Evolutionary conservation across 192 early-diverging fungal species (phyloP).

Genomic region (Backusella macrospora): DNA sequence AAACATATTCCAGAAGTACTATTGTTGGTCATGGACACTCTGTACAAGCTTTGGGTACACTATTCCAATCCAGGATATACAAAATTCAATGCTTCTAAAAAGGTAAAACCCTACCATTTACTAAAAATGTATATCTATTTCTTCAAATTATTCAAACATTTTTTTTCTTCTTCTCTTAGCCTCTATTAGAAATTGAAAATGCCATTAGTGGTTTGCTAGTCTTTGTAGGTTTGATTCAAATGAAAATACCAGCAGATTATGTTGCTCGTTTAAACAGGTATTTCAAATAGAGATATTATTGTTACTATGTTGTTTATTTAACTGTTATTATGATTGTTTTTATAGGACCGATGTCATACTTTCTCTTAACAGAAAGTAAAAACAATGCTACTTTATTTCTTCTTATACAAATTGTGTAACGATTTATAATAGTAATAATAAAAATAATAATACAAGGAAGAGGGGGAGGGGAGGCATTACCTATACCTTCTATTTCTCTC

Average conservation of each 20-base stretch:
- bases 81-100: neutral
- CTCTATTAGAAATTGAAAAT: neutral
- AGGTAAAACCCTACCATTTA: neutral
- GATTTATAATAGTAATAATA: too few species aligned
- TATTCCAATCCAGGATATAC: neutral
- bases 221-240: conserved; percentile 5
- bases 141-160: neutral
- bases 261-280: neutral
- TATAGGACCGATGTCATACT: neutral
- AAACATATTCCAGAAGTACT: conserved; percentile 15
- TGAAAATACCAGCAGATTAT: conserved; percentile 3
- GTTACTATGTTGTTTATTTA: too few species aligned
- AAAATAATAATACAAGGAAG: too few species aligned
- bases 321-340: too few species aligned
- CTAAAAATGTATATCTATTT: neutral
- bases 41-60: neutral
- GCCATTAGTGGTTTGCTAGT: neutral
- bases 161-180: conserved; percentile 4
- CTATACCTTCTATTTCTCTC: too few species aligned
- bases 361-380: neutral
- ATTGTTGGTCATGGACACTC: conserved; percentile 1
- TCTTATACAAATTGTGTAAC: too few species aligned
- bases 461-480: too few species aligned
- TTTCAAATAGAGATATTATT: neutral
- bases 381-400: too few species aligned